These are phyloP conservation scores for Prinsepia uniflora DNA, from an alignment of 306 rosid genomes.

Conservation along the genomic window DNA sequence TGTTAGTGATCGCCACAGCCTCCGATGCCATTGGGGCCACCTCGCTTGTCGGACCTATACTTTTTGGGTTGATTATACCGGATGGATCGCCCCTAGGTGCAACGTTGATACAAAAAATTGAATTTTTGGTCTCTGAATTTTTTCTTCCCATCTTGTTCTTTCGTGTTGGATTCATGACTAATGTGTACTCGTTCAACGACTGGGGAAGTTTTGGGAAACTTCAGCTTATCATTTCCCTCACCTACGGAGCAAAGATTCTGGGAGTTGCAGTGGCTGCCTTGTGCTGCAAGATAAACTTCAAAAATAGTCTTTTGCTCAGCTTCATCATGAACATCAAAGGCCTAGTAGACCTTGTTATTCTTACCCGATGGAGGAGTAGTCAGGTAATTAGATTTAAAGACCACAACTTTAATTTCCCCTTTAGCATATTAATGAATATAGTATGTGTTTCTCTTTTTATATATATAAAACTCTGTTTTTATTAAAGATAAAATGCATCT, in stretches of 20 bases:
- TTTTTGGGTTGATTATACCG: constrained; percentile 60
- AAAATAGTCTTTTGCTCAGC: constrained; percentile 58
- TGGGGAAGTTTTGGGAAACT: constrained; percentile 32
- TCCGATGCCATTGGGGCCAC: constrained; percentile 48
- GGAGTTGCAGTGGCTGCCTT: constrained; percentile 55
- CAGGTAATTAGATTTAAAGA: constrained; percentile 32
- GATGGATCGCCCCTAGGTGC: constrained; percentile 70
- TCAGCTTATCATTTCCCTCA: constrained; percentile 28
- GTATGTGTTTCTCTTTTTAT: no score
- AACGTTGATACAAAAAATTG: constrained; percentile 49
- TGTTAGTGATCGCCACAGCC: constrained; percentile 33
- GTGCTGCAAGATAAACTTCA: constrained; percentile 49
- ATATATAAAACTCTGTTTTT: no score
- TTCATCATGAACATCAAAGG: constrained; percentile 67
- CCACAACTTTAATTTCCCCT: neutral
- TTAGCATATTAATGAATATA: neutral
- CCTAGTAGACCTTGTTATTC: constrained; percentile 43
- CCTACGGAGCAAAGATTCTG: constrained; percentile 40
- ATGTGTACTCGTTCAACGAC: constrained; percentile 42
- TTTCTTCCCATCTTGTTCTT: constrained; percentile 42
- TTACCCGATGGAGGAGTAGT: constrained; percentile 22
- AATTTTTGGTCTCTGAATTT: constrained; percentile 45
- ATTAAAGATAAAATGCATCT: no score
- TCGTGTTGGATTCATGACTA: constrained; percentile 35
- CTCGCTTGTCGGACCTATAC: constrained; percentile 34